Conservation (phyloP, 345 rosid genomes). For the Iberis pinnata region DNA sequence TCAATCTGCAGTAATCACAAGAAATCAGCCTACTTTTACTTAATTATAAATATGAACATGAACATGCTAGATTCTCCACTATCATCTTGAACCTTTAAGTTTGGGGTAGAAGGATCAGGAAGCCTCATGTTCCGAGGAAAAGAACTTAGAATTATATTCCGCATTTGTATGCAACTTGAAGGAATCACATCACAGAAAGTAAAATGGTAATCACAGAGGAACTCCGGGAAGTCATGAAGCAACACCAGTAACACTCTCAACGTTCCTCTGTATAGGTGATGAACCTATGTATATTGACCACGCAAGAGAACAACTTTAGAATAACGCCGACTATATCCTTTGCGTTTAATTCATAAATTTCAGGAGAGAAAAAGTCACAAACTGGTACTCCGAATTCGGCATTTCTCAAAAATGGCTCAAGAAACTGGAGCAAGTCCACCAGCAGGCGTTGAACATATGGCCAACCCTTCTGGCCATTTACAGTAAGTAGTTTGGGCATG, state of each 20-base stretch:
- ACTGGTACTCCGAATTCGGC: conserved; percentile 82
- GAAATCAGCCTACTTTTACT: background rate
- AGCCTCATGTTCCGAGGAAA: conserved; percentile 96
- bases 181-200: conserved; percentile 97
- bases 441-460: conserved; percentile 79
- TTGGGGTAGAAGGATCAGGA: conserved; percentile 96
- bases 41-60: background rate
- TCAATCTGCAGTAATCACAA: conserved; percentile 58
- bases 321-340: conserved; percentile 34
- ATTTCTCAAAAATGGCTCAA: conserved; percentile 93
- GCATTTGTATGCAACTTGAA: conserved; percentile 98
- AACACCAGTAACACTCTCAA: conserved; percentile 89
- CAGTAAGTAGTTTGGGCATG: conserved; percentile 88
- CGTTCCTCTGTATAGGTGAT: conserved; percentile 80
- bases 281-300: conserved; percentile 64
- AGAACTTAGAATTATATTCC: conserved; percentile 89
- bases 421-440: conserved; percentile 85
- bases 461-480: conserved; percentile 92
- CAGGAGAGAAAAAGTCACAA: conserved; percentile 28
- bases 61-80: conserved; percentile 1
- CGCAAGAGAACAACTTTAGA: conserved; percentile 59
- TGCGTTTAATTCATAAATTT: background rate
- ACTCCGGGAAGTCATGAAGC: conserved; percentile 97
- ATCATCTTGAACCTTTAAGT: conserved; percentile 84
- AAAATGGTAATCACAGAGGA: conserved; percentile 94